phyloP scores from a whole-genome alignment of 192 early-diverging fungal species.

The Cetraspora pellucida region DNA sequence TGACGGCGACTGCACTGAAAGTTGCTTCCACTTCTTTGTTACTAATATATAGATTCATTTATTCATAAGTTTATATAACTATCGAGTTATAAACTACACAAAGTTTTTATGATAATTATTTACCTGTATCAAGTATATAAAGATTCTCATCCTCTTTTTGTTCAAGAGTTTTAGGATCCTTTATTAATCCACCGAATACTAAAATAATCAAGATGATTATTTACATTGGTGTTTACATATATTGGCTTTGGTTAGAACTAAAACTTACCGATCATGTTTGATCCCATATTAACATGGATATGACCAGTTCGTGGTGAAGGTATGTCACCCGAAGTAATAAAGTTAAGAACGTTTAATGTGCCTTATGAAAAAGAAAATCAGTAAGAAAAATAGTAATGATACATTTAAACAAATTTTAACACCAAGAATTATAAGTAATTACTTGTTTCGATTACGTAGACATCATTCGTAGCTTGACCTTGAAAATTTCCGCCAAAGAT shows the following conservation, averaged over 20 bases:
- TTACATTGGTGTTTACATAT: no score
- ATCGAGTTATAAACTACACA: not conserved
- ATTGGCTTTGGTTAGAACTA: no score
- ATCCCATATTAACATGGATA: constrained; percentile 48
- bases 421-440: constrained; percentile 14
- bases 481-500: constrained; percentile 47
- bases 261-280: constrained; percentile 49
- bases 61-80: not conserved
- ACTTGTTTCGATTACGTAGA: constrained; percentile 46
- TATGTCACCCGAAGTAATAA: constrained; percentile 46
- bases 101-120: constrained; percentile 1
- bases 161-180: not conserved
- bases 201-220: not conserved
- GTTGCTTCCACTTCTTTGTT: constrained; percentile 51
- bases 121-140: constrained; percentile 50
- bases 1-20: constrained; percentile 37
- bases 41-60: not conserved
- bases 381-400: constrained; percentile 6
- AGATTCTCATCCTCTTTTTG: constrained; percentile 41
- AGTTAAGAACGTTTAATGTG: constrained; percentile 40
- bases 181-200: constrained; percentile 48
- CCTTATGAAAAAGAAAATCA: constrained; percentile 28
- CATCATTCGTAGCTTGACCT: constrained; percentile 42
- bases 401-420: constrained; percentile 18
- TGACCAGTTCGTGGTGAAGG: constrained; percentile 45